Conservation (phyloP, 768 basidiomycete species). For the Phaffia australis region DNA sequence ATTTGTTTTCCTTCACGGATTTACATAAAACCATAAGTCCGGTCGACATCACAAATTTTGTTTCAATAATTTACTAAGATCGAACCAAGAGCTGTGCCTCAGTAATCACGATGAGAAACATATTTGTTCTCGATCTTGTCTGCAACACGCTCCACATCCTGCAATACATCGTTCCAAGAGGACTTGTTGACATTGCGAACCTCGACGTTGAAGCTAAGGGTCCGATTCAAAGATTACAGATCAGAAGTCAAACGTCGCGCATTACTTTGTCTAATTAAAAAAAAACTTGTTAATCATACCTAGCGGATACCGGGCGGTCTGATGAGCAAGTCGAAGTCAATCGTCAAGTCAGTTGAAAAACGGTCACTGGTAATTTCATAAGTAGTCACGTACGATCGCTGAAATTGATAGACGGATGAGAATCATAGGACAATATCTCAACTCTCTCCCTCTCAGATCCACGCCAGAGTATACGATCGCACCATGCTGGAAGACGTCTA, state of each 20-base stretch:
- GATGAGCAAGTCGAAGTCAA: background rate
- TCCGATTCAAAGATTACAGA: no score
- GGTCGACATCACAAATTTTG: no score
- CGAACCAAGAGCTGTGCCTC: no score
- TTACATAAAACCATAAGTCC: no score
- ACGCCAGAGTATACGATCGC: conserved; percentile 13
- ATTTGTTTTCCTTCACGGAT: no score
- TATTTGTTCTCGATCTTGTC: conserved; percentile 10
- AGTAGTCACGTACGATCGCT: conserved; percentile 5
- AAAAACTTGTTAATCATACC: background rate
- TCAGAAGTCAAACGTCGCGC: no score
- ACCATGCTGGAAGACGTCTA: conserved; percentile 12
- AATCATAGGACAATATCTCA: background rate
- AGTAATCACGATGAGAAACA: no score
- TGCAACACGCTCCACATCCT: conserved; percentile 2
- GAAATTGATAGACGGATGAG: conserved; percentile 12
- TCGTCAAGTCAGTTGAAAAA: background rate
- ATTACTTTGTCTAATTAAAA: background rate
- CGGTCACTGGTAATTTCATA: background rate
- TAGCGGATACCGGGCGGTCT: background rate
- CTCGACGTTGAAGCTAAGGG: background rate
- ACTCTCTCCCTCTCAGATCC: background rate
- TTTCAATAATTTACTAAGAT: no score
- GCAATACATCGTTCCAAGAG: background rate
- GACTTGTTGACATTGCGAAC: background rate